These are phyloP conservation scores for Hebeloma cylindrosporum DNA, from an alignment of 768 basidiomycete genomes.

Conservation along the genomic window DNA sequence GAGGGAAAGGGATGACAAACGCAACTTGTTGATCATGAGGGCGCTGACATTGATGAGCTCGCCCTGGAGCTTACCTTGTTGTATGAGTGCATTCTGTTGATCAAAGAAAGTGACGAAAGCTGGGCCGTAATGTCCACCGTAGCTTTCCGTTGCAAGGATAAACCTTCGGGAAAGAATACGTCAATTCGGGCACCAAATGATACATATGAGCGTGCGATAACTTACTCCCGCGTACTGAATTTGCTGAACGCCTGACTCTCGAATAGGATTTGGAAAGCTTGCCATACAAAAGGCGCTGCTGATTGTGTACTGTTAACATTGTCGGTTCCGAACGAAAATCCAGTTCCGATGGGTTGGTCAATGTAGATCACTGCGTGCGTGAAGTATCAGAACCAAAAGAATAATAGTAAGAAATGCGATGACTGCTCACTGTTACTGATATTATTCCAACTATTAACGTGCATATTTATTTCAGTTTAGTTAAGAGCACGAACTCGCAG, in stretches of 20 bases:
- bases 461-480: too few relatives aligned
- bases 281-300: conserved; percentile 61
- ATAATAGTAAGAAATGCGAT: background rate
- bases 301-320: conserved; percentile 56
- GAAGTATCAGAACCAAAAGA: too few relatives aligned
- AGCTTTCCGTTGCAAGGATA: conserved; percentile 65
- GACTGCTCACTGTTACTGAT: conserved; percentile 56
- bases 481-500: too few relatives aligned
- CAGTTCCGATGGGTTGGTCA: conserved; percentile 67
- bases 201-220: background rate
- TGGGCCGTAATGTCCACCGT: conserved; percentile 69
- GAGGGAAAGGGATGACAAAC: background rate
- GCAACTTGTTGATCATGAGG: conserved; percentile 64
- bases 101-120: conserved; percentile 65
- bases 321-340: conserved; percentile 60
- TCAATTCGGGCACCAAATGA: background rate
- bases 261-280: conserved; percentile 62
- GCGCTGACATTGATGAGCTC: conserved; percentile 56
- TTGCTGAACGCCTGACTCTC: conserved; percentile 53
- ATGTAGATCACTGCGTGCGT: conserved; percentile 72
- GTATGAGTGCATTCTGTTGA: conserved; percentile 56
- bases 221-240: conserved; percentile 55
- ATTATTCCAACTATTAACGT: conserved; percentile 59
- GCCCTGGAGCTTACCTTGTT: conserved; percentile 42
- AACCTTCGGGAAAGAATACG: conserved; percentile 44